A percentile compares a stretch with the other conserved stretches of the same genome.
Conservation (phyloP, 2,329 filamentous ascomycete genomes). For the Xylaria arbuscula region DNA sequence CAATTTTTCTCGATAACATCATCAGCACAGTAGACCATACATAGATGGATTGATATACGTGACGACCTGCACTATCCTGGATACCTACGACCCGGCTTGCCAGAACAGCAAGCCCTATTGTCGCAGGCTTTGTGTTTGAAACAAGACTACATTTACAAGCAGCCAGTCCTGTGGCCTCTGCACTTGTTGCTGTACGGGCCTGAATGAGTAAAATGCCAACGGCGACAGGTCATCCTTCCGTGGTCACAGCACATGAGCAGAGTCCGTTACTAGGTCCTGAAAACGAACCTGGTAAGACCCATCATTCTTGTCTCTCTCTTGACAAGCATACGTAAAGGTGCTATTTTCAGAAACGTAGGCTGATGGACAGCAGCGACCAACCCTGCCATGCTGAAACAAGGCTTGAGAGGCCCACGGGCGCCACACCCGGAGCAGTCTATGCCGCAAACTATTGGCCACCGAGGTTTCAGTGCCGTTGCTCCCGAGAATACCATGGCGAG, state of each 20-base stretch:
- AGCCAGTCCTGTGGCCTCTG: not conserved
- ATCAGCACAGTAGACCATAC: not conserved
- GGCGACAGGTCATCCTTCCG: conserved; percentile 6
- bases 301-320: not conserved
- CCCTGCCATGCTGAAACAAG: conserved; percentile 13
- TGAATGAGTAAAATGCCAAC: conserved; percentile 19
- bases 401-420: not conserved
- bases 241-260: conserved; percentile 15
- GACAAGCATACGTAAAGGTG: not conserved
- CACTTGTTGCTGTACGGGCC: not conserved
- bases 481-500: conserved; percentile 90
- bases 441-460: conserved; percentile 81
- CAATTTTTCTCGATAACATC: not conserved
- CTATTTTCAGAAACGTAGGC: not conserved
- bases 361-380: conserved; percentile 22
- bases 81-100: not conserved
- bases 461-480: conserved; percentile 79
- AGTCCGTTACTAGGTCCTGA: conserved; percentile 23
- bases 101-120: not conserved
- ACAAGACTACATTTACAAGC: not conserved
- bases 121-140: not conserved
- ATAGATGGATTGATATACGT: not conserved
- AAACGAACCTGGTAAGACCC: conserved; percentile 26
- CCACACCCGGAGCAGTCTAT: conserved; percentile 44
- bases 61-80: not conserved